Base-by-base conservation (phyloP, 2,329 filamentous ascomycete genomes). In the Coniosporium uncinatum region DNA sequence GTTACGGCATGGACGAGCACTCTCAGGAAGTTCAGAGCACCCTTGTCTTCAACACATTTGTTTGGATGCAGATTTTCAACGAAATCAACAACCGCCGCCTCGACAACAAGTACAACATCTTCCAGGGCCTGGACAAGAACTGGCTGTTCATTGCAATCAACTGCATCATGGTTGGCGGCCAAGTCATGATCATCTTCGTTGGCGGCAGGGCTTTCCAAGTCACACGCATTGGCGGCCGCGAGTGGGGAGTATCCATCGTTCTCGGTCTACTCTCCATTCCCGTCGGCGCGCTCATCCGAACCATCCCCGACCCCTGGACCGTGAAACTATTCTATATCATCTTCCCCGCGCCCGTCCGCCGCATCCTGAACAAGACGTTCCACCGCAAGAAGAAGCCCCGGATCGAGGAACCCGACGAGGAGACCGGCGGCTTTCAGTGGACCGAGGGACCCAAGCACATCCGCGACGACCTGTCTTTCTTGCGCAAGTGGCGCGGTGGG, bases 51-150 rank as follows among this genome's bases (percentile, higher is more conserved):
- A 97, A 97, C 70, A 93, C 88, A 0, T 97, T 97, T 58, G 91
- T 96, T 40, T 97, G 91, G 91, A 96, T 97, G 90, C 91, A 97
- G 55, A 94, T 97, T 53, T 97, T 97, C 71, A 97, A 97, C 65
- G 85, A 95, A 58, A 87, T 94, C 77, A 97, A 97, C 70, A 95
- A 95, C 67, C 88, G 91, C 44, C 88, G 91, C 13, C 74, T 97
- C 41, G 91, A 97, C 62, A 97, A 97, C 65, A 78, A 81, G 42
- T 90, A 95, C 73, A 97, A 97, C 65, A 89, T 97, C 47, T 91
- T 97, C 46, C 91, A 96, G 58, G 88, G 88, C 41, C 77, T 97
- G 44, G 75, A 75, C 20, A 78, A 78, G 58, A 97, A 97, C 62
- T 85, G 76, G 67, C 95, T 94, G 73, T 97, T 97, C 69, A 77